A percentile compares a stretch with the other conserved stretches of the same genome.
These are phyloP conservation scores for Onygenales sp. DNA, from an alignment of 2,329 filamentous ascomycete genomes.

Conservation along the genomic window DNA sequence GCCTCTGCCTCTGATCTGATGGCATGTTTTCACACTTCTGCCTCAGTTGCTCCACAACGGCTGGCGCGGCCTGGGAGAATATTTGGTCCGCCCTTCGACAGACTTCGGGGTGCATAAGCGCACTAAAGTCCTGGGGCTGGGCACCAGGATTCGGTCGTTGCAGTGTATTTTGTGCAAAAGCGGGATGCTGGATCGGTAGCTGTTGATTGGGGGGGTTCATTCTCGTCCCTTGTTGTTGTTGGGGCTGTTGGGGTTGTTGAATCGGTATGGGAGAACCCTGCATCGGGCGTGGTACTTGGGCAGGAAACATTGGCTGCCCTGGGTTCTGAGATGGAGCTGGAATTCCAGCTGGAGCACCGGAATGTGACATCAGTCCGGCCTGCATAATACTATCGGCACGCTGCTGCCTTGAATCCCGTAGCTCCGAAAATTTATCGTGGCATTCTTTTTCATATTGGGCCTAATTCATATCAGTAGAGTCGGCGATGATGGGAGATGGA, in stretches of 20 bases:
- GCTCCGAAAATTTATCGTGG: constrained; percentile 34
- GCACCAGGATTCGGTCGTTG: constrained; percentile 20
- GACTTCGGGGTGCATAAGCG: constrained; percentile 35
- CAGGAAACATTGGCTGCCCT: constrained; percentile 37
- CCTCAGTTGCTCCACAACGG: constrained; percentile 40
- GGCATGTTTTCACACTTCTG: constrained; percentile 37
- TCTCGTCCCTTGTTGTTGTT: constrained; percentile 4
- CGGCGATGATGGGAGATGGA: neutral
- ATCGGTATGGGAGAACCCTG: constrained; percentile 12
- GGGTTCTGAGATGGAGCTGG: constrained; percentile 28
- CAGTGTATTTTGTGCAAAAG: constrained; percentile 17
- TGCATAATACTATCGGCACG: constrained; percentile 31
- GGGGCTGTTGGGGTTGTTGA: constrained; percentile 17
- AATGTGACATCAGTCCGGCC: constrained; percentile 29
- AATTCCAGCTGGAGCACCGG: constrained; percentile 21
- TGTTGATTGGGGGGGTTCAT: constrained; percentile 8
- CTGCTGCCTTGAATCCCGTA: constrained; percentile 35
- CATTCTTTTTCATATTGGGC: constrained; percentile 35
- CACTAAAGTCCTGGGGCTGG: constrained; percentile 25
- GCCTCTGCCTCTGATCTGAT: constrained; percentile 37
- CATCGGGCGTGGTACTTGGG: constrained; percentile 24
- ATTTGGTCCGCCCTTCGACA: constrained; percentile 38
- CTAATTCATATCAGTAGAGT: constrained; percentile 15
- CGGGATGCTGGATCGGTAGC: constrained; percentile 18
- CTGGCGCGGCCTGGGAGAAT: constrained; percentile 33